phyloP scores from a whole-genome alignment of 257 asterid species.

The Agastache rugosa region DNA sequence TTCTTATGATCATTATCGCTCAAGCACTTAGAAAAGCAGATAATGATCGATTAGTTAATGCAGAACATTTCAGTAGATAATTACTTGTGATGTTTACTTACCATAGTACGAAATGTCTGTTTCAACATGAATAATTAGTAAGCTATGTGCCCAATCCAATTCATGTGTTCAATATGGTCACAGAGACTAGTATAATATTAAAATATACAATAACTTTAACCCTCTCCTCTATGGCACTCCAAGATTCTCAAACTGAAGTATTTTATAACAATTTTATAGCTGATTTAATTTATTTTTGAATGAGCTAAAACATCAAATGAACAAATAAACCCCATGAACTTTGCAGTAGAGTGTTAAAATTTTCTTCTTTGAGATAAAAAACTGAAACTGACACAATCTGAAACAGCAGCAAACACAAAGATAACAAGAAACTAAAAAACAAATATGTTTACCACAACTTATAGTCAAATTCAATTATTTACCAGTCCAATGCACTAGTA shows the following conservation, averaged over 20 bases:
- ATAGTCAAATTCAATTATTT: neutral
- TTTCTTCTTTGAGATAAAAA: neutral
- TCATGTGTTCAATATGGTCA: neutral
- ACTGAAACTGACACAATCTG: neutral
- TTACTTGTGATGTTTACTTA: neutral
- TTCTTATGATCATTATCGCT: neutral
- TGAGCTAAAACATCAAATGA: neutral
- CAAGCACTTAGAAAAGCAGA: neutral
- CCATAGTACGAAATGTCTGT: neutral
- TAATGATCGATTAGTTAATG: neutral
- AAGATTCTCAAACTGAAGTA: conserved; percentile 2
- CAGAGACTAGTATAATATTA: neutral
- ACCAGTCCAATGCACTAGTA: neutral
- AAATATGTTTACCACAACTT: neutral
- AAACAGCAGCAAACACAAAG: neutral
- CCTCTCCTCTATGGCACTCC: neutral
- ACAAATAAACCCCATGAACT: neutral
- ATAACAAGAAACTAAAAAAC: neutral
- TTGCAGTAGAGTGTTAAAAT: neutral
- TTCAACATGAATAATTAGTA: neutral
- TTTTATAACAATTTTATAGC: neutral
- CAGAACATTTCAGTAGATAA: neutral
- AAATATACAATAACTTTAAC: neutral
- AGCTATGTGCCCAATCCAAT: neutral
- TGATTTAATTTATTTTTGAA: neutral